Evolutionary conservation across 768 basidiomycete genomes (phyloP).

Genomic region (Roridomyces roridus): DNA sequence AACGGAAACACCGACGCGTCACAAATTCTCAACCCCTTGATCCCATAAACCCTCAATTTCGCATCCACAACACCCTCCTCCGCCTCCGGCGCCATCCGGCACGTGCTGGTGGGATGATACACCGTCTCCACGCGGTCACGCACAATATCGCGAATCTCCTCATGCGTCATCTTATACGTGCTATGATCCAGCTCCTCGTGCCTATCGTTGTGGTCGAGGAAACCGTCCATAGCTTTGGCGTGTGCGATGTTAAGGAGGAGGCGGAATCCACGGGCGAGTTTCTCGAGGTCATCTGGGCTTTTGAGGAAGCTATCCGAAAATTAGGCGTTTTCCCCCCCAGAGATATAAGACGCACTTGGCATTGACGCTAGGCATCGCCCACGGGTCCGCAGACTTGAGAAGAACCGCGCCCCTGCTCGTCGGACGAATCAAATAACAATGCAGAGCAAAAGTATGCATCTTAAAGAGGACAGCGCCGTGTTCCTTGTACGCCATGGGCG

Average conservation of each 20-base stretch:
- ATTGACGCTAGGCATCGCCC: constrained; percentile 49
- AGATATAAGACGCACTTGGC: constrained; percentile 41
- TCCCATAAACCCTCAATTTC: constrained; percentile 33
- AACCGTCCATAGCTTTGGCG: constrained; percentile 44
- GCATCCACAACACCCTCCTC: background rate
- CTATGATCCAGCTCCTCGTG: constrained; percentile 47
- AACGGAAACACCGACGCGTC: constrained; percentile 56
- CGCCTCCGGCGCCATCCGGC: background rate
- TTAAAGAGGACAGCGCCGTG: constrained; percentile 36
- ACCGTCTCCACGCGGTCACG: constrained; percentile 33
- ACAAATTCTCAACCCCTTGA: constrained; percentile 50
- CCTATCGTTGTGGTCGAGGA: constrained; percentile 40
- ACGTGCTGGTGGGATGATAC: constrained; percentile 5
- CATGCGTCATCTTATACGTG: constrained; percentile 43
- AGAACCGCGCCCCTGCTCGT: constrained; percentile 46
- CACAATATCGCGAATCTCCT: constrained; percentile 47
- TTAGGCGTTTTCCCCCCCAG: background rate
- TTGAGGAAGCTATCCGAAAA: constrained; percentile 43
- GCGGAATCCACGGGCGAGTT: constrained; percentile 48
- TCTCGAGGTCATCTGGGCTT: constrained; percentile 46
- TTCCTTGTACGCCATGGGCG: constrained; percentile 41
- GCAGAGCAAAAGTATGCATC: constrained; percentile 46
- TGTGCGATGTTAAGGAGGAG: constrained; percentile 45
- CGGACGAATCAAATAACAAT: constrained; percentile 51
- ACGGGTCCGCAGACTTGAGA: constrained; percentile 49